Evolutionary conservation across 2,329 filamentous ascomycete species (phyloP).

Genomic region (Nemania sp.): DNA sequence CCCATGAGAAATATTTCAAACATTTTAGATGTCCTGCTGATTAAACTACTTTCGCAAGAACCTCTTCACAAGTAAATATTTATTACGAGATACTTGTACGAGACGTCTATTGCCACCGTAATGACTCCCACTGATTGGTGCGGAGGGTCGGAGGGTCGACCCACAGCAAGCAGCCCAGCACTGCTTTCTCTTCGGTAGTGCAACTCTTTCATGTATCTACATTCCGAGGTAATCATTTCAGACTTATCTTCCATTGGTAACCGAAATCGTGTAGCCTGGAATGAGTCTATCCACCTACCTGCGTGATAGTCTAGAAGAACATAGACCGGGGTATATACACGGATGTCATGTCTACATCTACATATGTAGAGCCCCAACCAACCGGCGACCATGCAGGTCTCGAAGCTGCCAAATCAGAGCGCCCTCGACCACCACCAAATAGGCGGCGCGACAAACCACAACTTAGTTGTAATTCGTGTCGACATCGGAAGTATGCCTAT

Average conservation of each 20-base stretch:
- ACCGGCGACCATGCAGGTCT: neutral
- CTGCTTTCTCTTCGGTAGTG: no score
- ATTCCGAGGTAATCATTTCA: no score
- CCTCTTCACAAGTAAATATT: neutral
- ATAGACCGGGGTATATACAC: neutral
- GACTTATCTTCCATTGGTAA: no score
- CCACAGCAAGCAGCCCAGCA: no score
- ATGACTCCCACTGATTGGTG: slow-evolving; percentile 8
- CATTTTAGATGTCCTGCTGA: no score
- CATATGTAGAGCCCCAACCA: slow-evolving; percentile 7
- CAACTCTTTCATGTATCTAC: no score
- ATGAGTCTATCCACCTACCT: neutral
- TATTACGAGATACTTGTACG: neutral
- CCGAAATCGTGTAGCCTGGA: no score
- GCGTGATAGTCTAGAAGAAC: neutral
- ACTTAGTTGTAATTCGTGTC: slow-evolving; percentile 29
- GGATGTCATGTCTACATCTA: slow-evolving; percentile 10
- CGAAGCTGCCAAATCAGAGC: slow-evolving; percentile 7
- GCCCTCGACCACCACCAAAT: slow-evolving; percentile 28
- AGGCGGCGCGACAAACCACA: slow-evolving; percentile 32
- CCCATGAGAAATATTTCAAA: no score
- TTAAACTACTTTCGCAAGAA: no score
- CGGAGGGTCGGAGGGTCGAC: slow-evolving; percentile 28
- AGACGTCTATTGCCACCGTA: neutral
- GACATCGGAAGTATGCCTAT: slow-evolving; percentile 27